Evolutionary conservation across 2,329 filamentous ascomycete species (phyloP).

Genomic region (Xylariaceae sp.): DNA sequence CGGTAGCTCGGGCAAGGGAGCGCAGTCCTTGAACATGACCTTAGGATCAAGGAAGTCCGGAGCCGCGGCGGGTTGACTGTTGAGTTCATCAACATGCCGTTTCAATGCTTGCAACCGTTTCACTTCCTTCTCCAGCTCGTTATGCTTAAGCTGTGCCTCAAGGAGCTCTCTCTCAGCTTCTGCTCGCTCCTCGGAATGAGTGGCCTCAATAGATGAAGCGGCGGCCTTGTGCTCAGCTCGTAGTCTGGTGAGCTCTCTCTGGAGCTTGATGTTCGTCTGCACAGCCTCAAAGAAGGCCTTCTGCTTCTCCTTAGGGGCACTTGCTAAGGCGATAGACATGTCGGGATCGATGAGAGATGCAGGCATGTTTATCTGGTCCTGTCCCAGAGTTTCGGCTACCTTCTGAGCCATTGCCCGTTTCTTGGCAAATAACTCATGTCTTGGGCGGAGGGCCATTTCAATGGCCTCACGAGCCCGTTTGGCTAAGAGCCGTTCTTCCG

Average conservation of each 20-base stretch:
- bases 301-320: constrained; percentile 44
- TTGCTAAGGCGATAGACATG: constrained; percentile 32
- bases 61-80: constrained; percentile 47
- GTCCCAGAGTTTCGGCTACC: constrained; percentile 43
- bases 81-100: constrained; percentile 46
- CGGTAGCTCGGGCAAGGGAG: constrained; percentile 47
- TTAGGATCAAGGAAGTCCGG: constrained; percentile 46
- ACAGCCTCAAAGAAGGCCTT: constrained; percentile 52
- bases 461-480: constrained; percentile 41
- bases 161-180: constrained; percentile 32
- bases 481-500: constrained; percentile 31
- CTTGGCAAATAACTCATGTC: constrained; percentile 53
- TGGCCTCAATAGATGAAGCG: constrained; percentile 17
- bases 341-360: constrained; percentile 45
- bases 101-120: constrained; percentile 47
- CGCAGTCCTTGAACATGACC: constrained; percentile 42
- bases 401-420: constrained; percentile 51
- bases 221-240: constrained; percentile 29
- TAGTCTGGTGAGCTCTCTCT: constrained; percentile 41
- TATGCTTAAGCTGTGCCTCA: constrained; percentile 47
- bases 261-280: constrained; percentile 47
- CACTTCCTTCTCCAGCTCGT: constrained; percentile 49
- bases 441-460: constrained; percentile 49
- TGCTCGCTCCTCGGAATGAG: constrained; percentile 19
- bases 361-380: constrained; percentile 40